Conservation (phyloP, 2,329 filamentous ascomycete genomes). For the Gliomastix tumulicola region DNA sequence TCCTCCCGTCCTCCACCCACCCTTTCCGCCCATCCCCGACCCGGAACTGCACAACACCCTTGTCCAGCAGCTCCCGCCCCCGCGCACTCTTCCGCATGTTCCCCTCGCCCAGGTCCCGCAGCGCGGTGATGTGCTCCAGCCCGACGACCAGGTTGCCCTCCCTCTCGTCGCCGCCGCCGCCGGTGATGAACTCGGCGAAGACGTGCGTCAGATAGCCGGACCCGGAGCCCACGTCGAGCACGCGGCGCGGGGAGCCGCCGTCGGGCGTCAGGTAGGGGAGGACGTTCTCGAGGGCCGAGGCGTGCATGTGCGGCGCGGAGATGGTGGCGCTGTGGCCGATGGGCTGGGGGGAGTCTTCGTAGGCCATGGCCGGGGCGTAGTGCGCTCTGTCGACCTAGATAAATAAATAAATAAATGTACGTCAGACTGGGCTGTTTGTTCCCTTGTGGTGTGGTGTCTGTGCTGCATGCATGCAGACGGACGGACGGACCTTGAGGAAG, state of each 20-base stretch:
- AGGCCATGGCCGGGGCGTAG: conserved; percentile 67
- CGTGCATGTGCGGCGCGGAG: conserved; percentile 56
- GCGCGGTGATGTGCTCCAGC: conserved; percentile 63
- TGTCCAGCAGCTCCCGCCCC: conserved; percentile 53
- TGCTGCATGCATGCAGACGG: too few species aligned
- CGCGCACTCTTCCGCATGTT: conserved; percentile 60
- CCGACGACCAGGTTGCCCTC: conserved; percentile 50
- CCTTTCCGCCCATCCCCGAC: conserved; percentile 68
- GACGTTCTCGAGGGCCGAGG: conserved; percentile 42
- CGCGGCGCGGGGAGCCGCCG: conserved; percentile 30
- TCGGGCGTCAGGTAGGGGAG: conserved; percentile 34
- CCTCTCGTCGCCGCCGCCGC: too few species aligned
- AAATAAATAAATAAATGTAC: conserved; percentile 1
- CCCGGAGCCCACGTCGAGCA: conserved; percentile 70
- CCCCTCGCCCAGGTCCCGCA: conserved; percentile 52
- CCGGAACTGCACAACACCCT: conserved; percentile 63
- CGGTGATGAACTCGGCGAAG: conserved; percentile 67
- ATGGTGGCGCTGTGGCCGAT: conserved; percentile 52
- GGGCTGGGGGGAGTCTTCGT: conserved; percentile 51
- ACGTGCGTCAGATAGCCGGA: conserved; percentile 85
- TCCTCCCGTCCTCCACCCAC: conserved; percentile 45
- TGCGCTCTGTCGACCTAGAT: conserved; percentile 77
- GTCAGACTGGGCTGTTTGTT: too few species aligned
- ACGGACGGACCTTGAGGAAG: conserved; percentile 73
- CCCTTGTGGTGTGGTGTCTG: too few species aligned